Base-by-base conservation (phyloP, 768 basidiomycete species). In the Termitomyces sp. region DNA sequence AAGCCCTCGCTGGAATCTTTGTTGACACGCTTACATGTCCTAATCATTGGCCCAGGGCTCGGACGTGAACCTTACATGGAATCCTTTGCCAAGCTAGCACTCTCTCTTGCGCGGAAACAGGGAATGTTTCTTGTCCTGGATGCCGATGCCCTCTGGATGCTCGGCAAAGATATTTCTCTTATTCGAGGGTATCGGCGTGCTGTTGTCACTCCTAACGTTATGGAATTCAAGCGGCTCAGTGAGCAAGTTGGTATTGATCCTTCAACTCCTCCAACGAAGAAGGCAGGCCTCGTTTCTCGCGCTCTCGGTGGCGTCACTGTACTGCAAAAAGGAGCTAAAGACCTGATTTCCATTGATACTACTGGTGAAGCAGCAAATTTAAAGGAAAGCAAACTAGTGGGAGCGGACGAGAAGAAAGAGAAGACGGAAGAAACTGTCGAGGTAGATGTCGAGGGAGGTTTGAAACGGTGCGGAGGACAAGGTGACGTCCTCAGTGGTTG, bases 391-490 rank as follows among this genome's bases (percentile, higher is more conserved):
- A 70, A 77, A 52, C 40, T 79, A 30, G 71, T 69, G 52, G 74
- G 71, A 10, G 74, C 71, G 0, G 77, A 82, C 62, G 78, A 75
- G 0, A 68, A 83, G 26, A 74, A 79, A 54, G 81, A 84, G 60
- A 77, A 75, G 40, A 76, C 79, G 40, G 75, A 77, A 56, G 85
- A 88, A 65, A 80, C 82, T 3, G 71, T 94, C 3, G 77, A 80
- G 53, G 84, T 90, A 30, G 85, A 89, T 61, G 72, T 79, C 0
- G 73, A 82, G 54, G 97, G 97, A 1, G 94, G 96, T 1, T 63
- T 92, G 64, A 96, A 96, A 74, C 77, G 97, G 55, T 95, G 93
- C 65, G 96, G 97, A 13, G 97, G 97, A 1, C 97, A 98, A 69
- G 97, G 97, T 0, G 97, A 99, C 71, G 85, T 99, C 38, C 70